These are phyloP conservation scores for Phylloporus sp. DNA, from an alignment of 1,284 basidiomycete species.

Conservation along the genomic window DNA sequence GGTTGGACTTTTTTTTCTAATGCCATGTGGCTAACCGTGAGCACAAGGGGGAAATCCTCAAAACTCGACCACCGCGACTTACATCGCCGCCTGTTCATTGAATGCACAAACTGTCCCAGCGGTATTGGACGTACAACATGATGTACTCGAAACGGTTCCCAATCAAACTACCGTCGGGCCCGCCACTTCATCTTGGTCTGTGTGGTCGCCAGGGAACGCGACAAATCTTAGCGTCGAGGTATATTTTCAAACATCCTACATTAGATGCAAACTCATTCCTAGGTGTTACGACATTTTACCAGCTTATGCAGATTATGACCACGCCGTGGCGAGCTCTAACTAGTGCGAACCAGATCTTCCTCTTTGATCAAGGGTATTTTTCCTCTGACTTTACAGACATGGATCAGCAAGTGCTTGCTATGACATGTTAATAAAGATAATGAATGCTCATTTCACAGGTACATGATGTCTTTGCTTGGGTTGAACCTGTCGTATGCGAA, in stretches of 20 bases:
- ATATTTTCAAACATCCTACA: background rate
- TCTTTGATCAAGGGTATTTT: background rate
- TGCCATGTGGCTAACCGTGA: background rate
- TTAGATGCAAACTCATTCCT: too few relatives aligned
- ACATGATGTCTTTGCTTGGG: background rate
- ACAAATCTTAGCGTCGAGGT: too few relatives aligned
- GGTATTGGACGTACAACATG: too few relatives aligned
- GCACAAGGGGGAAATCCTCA: background rate
- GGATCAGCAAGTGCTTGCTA: background rate
- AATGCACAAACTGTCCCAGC: background rate
- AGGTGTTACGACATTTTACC: too few relatives aligned
- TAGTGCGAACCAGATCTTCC: too few relatives aligned
- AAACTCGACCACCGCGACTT: background rate
- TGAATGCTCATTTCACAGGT: background rate
- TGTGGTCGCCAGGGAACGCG: slow-evolving; percentile 7
- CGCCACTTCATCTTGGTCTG: background rate
- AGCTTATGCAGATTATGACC: background rate
- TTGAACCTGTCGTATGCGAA: background rate
- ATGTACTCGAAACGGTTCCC: too few relatives aligned
- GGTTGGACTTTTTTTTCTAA: background rate
- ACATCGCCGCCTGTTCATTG: background rate
- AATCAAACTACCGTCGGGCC: background rate
- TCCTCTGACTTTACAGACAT: background rate
- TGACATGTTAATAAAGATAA: background rate
- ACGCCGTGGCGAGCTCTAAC: background rate